These are phyloP conservation scores for Cucumis variabilis DNA, from an alignment of 331 rosid species.

Conservation along the genomic window DNA sequence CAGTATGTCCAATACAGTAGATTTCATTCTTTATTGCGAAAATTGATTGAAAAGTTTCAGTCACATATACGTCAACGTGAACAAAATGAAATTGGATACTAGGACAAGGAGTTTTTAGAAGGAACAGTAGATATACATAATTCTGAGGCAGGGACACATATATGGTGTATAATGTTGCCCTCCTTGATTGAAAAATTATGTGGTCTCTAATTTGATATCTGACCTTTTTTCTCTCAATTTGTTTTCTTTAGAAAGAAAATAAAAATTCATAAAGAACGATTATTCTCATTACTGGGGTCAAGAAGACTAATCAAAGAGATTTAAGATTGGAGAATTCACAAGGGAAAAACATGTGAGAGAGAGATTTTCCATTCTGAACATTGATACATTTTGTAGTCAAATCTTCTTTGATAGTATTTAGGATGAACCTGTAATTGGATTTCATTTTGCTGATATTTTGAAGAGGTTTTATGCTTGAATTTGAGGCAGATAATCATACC, in stretches of 20 bases:
- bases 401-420: background rate
- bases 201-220: background rate
- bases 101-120: too few species aligned
- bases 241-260: background rate
- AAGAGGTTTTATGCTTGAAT: constrained; percentile 6
- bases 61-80: background rate
- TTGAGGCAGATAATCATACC: background rate
- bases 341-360: background rate
- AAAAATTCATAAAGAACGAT: background rate
- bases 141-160: background rate
- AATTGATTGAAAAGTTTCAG: background rate
- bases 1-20: background rate
- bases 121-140: background rate
- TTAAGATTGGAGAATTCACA: background rate
- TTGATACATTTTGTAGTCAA: background rate
- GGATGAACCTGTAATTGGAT: background rate
- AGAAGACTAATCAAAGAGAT: constrained; percentile 4
- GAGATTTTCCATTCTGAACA: background rate
- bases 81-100: background rate
- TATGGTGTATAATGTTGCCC: background rate
- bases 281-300: background rate
- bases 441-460: background rate
- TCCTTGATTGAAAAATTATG: background rate
- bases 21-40: background rate
- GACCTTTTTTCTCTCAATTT: background rate